Conservation (phyloP, 2,329 filamentous ascomycete genomes). For the Colletotrichum sp. region DNA sequence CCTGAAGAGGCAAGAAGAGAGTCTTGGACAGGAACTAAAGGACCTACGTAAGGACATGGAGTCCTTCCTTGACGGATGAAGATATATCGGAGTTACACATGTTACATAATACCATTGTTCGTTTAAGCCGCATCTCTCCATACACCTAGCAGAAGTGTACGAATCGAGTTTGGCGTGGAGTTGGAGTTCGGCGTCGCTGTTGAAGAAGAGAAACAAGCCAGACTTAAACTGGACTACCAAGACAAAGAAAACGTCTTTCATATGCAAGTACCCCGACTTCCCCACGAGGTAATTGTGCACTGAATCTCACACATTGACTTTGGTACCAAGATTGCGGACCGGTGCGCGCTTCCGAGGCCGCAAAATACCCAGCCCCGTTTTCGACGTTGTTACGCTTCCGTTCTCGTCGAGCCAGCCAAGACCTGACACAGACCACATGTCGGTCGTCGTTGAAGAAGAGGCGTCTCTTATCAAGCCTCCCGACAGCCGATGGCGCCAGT, state of each 20-base stretch:
- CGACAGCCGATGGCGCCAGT: neutral
- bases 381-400: conserved; percentile 1
- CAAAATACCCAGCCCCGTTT: neutral
- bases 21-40: conserved; percentile 35
- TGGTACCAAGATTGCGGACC: conserved; percentile 1
- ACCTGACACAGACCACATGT: conserved; percentile 2
- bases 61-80: conserved; percentile 29
- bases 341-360: neutral
- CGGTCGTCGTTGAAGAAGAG: conserved; percentile 17
- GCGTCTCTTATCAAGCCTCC: conserved; percentile 7
- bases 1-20: conserved; percentile 38
- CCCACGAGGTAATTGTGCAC: conserved; percentile 10
- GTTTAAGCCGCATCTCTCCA: neutral
- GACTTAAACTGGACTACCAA: conserved; percentile 3
- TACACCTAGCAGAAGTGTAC: neutral
- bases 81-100: neutral
- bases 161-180: neutral
- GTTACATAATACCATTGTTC: neutral
- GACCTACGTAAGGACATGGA: conserved; percentile 39
- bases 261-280: conserved; percentile 13
- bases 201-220: neutral
- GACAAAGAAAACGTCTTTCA: conserved; percentile 21
- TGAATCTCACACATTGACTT: neutral
- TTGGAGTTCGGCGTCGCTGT: neutral
- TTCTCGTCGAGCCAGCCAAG: neutral